Conservation (phyloP, 169 alveolate genomes). For the Cryptosporidium canis region DNA sequence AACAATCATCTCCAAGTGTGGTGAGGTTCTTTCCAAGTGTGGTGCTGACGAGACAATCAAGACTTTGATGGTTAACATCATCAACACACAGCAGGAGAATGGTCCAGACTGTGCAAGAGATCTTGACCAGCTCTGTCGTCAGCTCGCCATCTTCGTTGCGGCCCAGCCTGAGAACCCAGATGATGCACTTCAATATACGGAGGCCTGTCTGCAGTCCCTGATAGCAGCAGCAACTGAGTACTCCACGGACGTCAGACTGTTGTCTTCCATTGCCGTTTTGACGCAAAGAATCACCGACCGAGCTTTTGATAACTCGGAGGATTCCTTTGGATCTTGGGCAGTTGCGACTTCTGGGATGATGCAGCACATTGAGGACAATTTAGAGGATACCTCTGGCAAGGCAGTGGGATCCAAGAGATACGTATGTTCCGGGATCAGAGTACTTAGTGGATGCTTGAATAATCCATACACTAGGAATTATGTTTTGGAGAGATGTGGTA, state of each 20-base stretch:
- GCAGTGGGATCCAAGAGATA: conserved; percentile 49
- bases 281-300: conserved; percentile 69
- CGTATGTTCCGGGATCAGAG: conserved; percentile 48
- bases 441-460: conserved; percentile 41
- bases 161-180: conserved; percentile 88
- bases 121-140: conserved; percentile 84
- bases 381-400: conserved; percentile 48
- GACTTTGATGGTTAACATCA: conserved; percentile 85
- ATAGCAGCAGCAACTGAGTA: conserved; percentile 80
- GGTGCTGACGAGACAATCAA: conserved; percentile 92
- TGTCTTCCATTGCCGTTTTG: conserved; percentile 80
- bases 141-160: conserved; percentile 86
- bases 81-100: conserved; percentile 80
- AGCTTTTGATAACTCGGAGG: conserved; percentile 84
- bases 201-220: conserved; percentile 84
- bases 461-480: conserved; percentile 68
- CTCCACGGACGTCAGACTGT: conserved; percentile 81
- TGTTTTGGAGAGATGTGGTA: conserved; percentile 54
- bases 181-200: conserved; percentile 90
- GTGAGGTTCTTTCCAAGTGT: conserved; percentile 86
- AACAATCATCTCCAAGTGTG: conserved; percentile 82
- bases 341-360: conserved; percentile 87
- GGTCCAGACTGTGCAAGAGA: conserved; percentile 84
- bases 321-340: conserved; percentile 92
- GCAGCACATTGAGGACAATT: conserved; percentile 81